Conservation (phyloP, 192 early-diverging fungal genomes). For the Linnemannia elongata region DNA sequence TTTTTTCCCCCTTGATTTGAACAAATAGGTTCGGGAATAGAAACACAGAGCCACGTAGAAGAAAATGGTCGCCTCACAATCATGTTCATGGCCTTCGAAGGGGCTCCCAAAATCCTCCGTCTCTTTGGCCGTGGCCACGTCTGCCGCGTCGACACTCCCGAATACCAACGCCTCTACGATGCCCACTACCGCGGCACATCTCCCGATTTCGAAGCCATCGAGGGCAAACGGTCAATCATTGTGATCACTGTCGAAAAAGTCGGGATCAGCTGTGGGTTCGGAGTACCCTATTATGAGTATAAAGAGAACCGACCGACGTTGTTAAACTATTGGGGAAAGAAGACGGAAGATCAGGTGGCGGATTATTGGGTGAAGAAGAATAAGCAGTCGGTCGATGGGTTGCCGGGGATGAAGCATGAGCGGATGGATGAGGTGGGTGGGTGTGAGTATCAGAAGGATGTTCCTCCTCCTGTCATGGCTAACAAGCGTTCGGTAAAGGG, state of each 20-base stretch:
- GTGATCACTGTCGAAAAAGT: conserved; percentile 63
- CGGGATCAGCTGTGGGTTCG: conserved; percentile 69
- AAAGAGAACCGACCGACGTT: conserved; percentile 62
- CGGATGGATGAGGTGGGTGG: background rate
- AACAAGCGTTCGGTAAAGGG: background rate
- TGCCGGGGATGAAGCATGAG: conserved; percentile 55
- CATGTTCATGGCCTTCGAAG: conserved; percentile 75
- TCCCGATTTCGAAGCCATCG: background rate
- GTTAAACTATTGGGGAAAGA: conserved; percentile 53
- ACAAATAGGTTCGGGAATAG: conserved; percentile 45
- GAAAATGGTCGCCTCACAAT: conserved; percentile 72
- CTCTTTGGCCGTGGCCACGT: conserved; percentile 65
- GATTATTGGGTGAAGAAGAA: conserved; percentile 58
- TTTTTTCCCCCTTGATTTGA: background rate
- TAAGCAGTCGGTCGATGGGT: conserved; percentile 63
- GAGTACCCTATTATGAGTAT: conserved; percentile 69
- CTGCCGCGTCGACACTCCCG: conserved; percentile 51
- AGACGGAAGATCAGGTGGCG: conserved; percentile 44
- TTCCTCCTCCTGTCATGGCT: background rate
- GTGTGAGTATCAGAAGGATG: background rate
- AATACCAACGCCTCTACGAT: conserved; percentile 58
- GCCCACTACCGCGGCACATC: conserved; percentile 51
- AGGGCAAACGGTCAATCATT: conserved; percentile 64
- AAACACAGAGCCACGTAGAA: conserved; percentile 70
- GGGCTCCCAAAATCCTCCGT: conserved; percentile 67